Base-by-base conservation (phyloP, 495 filamentous ascomycete genomes). In the Aspergillus olivimuriae region DNA sequence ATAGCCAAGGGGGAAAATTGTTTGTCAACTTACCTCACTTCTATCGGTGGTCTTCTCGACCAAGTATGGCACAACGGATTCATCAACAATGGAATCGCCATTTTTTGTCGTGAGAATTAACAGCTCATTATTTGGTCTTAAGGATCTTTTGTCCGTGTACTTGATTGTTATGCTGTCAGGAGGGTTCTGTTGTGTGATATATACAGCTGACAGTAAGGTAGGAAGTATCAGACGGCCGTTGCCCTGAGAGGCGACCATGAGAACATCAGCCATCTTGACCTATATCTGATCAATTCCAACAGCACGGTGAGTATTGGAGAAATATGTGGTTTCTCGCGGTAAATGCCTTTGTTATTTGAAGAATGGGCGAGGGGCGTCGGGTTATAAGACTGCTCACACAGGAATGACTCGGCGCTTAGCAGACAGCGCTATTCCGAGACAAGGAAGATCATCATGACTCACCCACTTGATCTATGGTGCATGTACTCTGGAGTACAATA, bases 171-270 rank as follows among this genome's bases (percentile, higher is more conserved):
- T 21, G 9, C 19, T 15, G 23, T 46, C 17, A 12, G 16, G 42
- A 43, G 28, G 31, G 14, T 16, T 36, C n/a, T 12, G 7, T 19
- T 34, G 28, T 20, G 32, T 20, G 32, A 36, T 19, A 23, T 44
- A 23, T 34, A 33, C 20, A 16, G 42, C 19, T 20, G 20, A 19
- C 35, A 44, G 42, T 12, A 36, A 20, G 31, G 42, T 23, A 22
- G 42, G 42, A 36, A 44, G 42, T 12, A 44, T 19, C 14, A 44
- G 32, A 14, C 14, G 31, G 19, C 31, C 11, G 32, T 37, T 22
- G 18, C 31, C 42, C 16, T 44, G 35, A 12, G 42, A 37, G 42
- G 42, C 42, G 24, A 44, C 42, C 16, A 21, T 44, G 26, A 44
- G 33, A 21, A 35, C 12, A 40, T n/a, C n/a, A n/a, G n/a, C n/a